phyloP scores from a whole-genome alignment of 306 rosid species.

The Medicago ruthenica region DNA sequence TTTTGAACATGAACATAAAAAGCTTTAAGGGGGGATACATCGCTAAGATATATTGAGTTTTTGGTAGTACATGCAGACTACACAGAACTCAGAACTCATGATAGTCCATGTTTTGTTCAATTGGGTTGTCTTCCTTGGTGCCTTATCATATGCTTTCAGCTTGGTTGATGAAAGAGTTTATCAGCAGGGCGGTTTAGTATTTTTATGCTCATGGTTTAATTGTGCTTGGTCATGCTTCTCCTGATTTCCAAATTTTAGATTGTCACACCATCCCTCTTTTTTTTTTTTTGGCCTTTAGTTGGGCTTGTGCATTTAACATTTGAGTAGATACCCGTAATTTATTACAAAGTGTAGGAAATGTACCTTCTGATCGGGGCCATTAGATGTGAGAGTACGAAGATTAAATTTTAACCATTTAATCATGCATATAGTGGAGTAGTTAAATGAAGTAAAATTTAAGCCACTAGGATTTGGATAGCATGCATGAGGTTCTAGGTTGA shows the following conservation, averaged over 20 bases:
- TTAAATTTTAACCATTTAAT: too few species aligned
- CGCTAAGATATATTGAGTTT: constrained; percentile 12
- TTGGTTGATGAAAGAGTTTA: constrained; percentile 27
- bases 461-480: too few species aligned
- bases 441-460: too few species aligned
- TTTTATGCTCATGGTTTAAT: constrained; percentile 1
- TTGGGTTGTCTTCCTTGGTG: background rate
- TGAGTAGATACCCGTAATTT: background rate
- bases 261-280: background rate
- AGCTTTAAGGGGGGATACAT: constrained; percentile 21
- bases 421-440: too few species aligned
- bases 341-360: background rate
- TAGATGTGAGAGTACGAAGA: background rate
- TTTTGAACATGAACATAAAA: background rate
- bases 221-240: background rate
- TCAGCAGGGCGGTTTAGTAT: background rate
- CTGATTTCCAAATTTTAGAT: constrained; percentile 5
- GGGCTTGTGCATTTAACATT: constrained; percentile 5
- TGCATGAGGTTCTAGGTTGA: too few species aligned
- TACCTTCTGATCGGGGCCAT: background rate
- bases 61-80: constrained; percentile 14
- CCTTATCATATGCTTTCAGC: background rate
- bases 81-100: background rate
- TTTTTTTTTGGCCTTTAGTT: background rate
- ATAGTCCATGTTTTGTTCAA: background rate